Evolutionary conservation across 129 eudicot genomes (phyloP), one percentile per base, ranked within the genome.

Genomic region (Cynara cardunculus): DNA sequence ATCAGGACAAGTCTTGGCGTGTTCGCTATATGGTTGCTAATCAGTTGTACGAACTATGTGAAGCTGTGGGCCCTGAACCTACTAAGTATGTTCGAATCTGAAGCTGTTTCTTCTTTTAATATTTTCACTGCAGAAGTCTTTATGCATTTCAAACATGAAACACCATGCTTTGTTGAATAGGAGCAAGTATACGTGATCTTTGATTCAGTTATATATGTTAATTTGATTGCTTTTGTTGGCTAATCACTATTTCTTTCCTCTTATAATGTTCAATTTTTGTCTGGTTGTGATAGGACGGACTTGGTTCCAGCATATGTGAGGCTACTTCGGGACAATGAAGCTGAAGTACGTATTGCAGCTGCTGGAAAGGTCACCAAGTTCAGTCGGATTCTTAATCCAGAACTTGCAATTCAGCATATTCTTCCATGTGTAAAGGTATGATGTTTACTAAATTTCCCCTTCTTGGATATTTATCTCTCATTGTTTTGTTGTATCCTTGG

Each of bases 21-120:
- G 99, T 96, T 32, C 94, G 99, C 31, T 96, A 92, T 88, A 96
- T 96, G 99, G 99, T 96, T 88, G 99, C 99, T 61, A 96, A 96
- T 80, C 99, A 96, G 83, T 73, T 96, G 85, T 96, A 96, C 39
- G 99, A 96, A 76, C 90, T 96, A 80, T 95, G 97, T 86, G 99
- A 95, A 87, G 99, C 99, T 78, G 99, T 92, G 81, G 99, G 99
- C 44, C 97, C 98, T 76, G 99, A 96, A 79, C 97, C 99, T 73
- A 96, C 99, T 16, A 92, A 92, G 99, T 96, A 77, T 28, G 82
- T 85, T 80, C 24, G 14, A 75, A 72, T 27, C 28, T 79, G 25
- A 32, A 75, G 9, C 74, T 35, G 22, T 71, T 21, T 35, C 39
- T 83, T 53, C n/a, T 56, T 31, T 9, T 31, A 8, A 9, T 69